These are phyloP conservation scores for Aspergillus pseudonomiae DNA, from an alignment of 2,329 filamentous ascomycete genomes.

Conservation along the genomic window DNA sequence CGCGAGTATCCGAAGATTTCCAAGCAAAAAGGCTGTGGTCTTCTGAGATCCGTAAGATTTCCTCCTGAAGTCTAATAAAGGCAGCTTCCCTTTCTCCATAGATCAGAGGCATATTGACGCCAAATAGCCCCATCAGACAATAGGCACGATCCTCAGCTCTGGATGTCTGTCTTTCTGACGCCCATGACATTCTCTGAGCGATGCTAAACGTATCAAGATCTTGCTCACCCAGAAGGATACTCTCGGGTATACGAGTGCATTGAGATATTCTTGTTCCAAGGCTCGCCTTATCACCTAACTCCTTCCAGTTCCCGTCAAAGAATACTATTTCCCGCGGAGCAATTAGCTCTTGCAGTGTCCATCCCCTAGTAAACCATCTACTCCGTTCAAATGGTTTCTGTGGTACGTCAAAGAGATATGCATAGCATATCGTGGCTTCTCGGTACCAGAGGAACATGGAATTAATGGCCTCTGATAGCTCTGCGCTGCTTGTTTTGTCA, in stretches of 20 bases:
- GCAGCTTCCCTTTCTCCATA: conserved; percentile 33
- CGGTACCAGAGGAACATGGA: conserved; percentile 27
- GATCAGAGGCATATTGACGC: conserved; percentile 26
- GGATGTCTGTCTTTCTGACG: conserved; percentile 25
- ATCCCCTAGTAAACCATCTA: conserved; percentile 21
- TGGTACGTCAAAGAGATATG: conserved; percentile 20
- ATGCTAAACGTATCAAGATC: conserved; percentile 7
- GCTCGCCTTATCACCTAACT: neutral
- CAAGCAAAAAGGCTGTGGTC: conserved; percentile 15
- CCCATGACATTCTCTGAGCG: conserved; percentile 31
- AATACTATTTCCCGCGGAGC: conserved; percentile 12
- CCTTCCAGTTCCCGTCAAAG: neutral
- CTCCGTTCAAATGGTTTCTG: neutral
- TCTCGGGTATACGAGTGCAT: conserved; percentile 15
- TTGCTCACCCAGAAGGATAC: neutral
- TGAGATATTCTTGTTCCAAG: conserved; percentile 1
- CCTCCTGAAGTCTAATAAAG: conserved; percentile 33
- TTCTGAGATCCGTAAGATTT: conserved; percentile 31
- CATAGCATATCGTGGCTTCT: conserved; percentile 19
- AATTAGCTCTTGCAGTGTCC: conserved; percentile 23
- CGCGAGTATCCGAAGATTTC: neutral
- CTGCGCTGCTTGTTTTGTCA: conserved; percentile 25
- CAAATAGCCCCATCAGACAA: conserved; percentile 33
- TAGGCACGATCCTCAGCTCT: conserved; percentile 32
- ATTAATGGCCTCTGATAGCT: conserved; percentile 25